Conservation (phyloP, 768 basidiomycete genomes). For the Tricholoma bakamatsutake region DNA sequence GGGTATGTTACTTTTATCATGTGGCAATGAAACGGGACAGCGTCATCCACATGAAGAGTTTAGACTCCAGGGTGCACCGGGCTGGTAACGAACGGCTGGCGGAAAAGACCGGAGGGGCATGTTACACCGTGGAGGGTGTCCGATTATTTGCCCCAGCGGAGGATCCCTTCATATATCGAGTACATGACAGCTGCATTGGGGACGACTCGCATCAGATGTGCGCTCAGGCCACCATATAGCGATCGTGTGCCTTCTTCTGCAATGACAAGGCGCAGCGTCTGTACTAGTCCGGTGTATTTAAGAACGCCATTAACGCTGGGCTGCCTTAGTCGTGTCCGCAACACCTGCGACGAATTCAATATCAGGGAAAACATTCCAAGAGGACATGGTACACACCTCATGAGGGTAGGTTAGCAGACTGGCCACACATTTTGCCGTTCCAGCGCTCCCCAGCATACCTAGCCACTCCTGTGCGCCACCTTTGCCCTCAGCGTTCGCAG, state of each 20-base stretch:
- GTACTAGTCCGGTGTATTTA: slow-evolving; percentile 82
- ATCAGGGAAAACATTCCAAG: background rate
- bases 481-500: slow-evolving; percentile 43
- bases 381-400: slow-evolving; percentile 53
- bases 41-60: background rate
- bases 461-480: slow-evolving; percentile 63
- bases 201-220: slow-evolving; percentile 94
- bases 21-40: background rate
- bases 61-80: background rate
- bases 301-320: slow-evolving; percentile 70
- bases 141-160: slow-evolving; percentile 49
- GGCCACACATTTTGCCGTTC: slow-evolving; percentile 89
- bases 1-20: background rate
- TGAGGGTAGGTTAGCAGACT: slow-evolving; percentile 97
- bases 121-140: background rate
- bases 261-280: slow-evolving; percentile 80
- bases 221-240: slow-evolving; percentile 87
- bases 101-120: background rate
- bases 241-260: slow-evolving; percentile 85
- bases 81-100: background rate
- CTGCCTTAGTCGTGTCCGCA: slow-evolving; percentile 90
- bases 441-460: slow-evolving; percentile 85
- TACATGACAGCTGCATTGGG: slow-evolving; percentile 98
- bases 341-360: slow-evolving; percentile 50
- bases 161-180: slow-evolving; percentile 83